Conservation (phyloP, 75 land plant genomes). For the Pinus albicaulis region DNA sequence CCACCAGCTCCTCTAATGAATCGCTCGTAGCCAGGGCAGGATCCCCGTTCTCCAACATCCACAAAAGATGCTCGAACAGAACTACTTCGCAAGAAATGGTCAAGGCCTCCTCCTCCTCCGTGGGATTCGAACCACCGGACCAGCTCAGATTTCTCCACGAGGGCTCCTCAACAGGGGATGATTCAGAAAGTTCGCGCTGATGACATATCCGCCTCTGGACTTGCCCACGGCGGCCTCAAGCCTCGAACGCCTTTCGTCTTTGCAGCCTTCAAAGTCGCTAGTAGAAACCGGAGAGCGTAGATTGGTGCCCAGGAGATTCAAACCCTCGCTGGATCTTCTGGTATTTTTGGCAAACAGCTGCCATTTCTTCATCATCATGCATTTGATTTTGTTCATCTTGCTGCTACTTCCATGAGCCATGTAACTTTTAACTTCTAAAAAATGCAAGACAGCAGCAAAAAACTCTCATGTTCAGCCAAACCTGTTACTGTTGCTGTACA, state of each 20-base stretch:
- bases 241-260: not conserved
- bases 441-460: no score
- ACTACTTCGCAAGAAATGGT: slow-evolving; percentile 71
- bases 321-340: not conserved
- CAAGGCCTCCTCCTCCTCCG: slow-evolving; percentile 11
- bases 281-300: not conserved
- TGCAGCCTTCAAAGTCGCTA: not conserved
- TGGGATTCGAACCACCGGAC: no score
- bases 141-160: slow-evolving; percentile 22
- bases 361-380: slow-evolving; percentile 3
- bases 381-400: not conserved
- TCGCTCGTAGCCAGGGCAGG: slow-evolving; percentile 9
- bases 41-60: slow-evolving; percentile 73
- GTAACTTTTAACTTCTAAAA: no score
- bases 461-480: no score
- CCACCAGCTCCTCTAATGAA: slow-evolving; percentile 49
- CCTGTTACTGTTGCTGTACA: no score
- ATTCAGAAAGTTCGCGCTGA: slow-evolving; percentile 33
- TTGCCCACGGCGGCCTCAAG: slow-evolving; percentile 33
- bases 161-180: slow-evolving; percentile 43
- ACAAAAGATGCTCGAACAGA: slow-evolving; percentile 78
- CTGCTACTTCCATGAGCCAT: no score
- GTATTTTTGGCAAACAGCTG: not conserved
- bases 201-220: slow-evolving; percentile 39
- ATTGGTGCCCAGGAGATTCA: not conserved